phyloP scores from a whole-genome alignment of 1,139 yeast species.

The Blastobotrys arbuscula region DNA sequence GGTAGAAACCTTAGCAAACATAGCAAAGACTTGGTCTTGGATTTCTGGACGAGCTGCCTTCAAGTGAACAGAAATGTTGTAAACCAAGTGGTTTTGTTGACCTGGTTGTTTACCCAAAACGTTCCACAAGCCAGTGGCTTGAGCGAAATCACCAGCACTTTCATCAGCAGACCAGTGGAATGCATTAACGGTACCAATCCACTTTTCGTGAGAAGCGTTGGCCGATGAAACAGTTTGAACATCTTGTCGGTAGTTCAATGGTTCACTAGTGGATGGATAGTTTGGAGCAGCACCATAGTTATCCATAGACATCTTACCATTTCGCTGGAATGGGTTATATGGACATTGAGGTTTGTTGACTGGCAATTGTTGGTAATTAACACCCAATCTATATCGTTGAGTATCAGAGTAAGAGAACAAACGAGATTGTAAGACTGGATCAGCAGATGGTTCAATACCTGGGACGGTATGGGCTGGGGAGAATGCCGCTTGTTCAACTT shows the following conservation, averaged over 20 bases:
- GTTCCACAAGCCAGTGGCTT: conserved; percentile 65
- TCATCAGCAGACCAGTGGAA: conserved; percentile 80
- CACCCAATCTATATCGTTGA: conserved; percentile 62
- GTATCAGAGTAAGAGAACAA: conserved; percentile 84
- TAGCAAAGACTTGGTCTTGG: conserved; percentile 73
- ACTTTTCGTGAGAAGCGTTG: conserved; percentile 55
- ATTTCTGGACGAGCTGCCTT: conserved; percentile 63
- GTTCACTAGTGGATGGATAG: conserved; percentile 41
- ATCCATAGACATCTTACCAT: conserved; percentile 78
- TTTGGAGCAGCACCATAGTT: conserved; percentile 85
- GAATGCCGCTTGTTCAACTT: conserved; percentile 77
- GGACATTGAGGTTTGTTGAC: conserved; percentile 50
- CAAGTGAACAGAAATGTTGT: conserved; percentile 76
- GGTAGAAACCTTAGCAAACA: conserved; percentile 68
- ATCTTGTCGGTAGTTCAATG: conserved; percentile 44
- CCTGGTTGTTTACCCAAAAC: conserved; percentile 58
- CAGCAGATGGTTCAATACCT: conserved; percentile 78
- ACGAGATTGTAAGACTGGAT: conserved; percentile 81
- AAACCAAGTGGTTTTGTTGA: conserved; percentile 77
- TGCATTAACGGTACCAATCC: conserved; percentile 84
- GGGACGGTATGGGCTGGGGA: conserved; percentile 83
- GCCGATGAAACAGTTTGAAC: conserved; percentile 42
- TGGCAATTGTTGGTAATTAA: conserved; percentile 67
- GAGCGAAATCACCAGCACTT: conserved; percentile 57
- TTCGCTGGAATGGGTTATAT: conserved; percentile 53